Evolutionary conservation across 805 yeast genomes (phyloP), one percentile per base, ranked within the genome.

Genomic region (Starmerella cellae): DNA sequence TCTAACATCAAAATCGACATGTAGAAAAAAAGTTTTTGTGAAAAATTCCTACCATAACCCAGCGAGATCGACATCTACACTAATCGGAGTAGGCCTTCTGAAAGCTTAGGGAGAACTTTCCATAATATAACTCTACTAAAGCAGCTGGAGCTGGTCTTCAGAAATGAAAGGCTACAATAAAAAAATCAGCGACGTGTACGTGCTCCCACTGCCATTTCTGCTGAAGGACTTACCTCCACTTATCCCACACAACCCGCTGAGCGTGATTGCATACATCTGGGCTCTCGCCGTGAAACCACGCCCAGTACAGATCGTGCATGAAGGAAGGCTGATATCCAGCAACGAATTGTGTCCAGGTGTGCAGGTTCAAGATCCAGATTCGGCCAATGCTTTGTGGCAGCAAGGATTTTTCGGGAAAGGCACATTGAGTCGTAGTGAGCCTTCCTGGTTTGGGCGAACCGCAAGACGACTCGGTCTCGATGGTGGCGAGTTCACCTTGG

Each of bases 361-460:
- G 3, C 42, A 37, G 14, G 59, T 62, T 10, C 38, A 38, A 20
- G 54, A 53, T 35, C 60, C 59, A 1, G 49, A 55, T 0, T 75
- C 69, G 26, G 77, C 79, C 74, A 50, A 54, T 18, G 60, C 60
- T 31, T 62, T 91, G 2, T 91, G 97, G 97, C 61, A 67, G 16
- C 70, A 70, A 51, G 98, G 98, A 1, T 91, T 85, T 56, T 91
- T 84, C 57, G 98, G 98, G 5, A 91, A 88, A 55, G 98, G 97
- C 2, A 72, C 74, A 2, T 63, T 85, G 35, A 82, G 95, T 28
- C 67, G 98, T 49, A 80, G 94, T 44, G 96, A 91, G 56, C 95
- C 98, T 0, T 74, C 95, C 0, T 91, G 97, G 96, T 60, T 57
- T 35, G 66, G 65, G n/a, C 67, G 96, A 41, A 75, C 83, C 1